A percentile compares a stretch with the other conserved stretches of the same genome.
These are phyloP conservation scores for Chernovozyma sophiae-reginae DNA, from an alignment of 1,139 yeast species.

Conservation along the genomic window DNA sequence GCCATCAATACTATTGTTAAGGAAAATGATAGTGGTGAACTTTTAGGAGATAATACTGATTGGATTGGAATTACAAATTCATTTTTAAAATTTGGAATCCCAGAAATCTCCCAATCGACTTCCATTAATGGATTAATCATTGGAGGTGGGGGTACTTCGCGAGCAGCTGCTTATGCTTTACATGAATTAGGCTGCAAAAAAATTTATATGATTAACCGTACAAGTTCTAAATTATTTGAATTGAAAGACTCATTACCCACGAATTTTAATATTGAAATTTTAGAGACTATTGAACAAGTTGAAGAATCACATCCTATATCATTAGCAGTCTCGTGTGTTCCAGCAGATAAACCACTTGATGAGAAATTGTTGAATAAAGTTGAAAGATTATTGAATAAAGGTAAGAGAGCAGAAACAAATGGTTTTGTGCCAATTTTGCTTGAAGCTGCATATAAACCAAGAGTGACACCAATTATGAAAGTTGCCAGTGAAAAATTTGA, in stretches of 20 bases:
- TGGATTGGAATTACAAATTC: conserved; percentile 86
- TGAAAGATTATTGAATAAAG: conserved; percentile 43
- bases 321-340: conserved; percentile 79
- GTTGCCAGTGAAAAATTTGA: conserved; percentile 54
- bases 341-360: conserved; percentile 80
- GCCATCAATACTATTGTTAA: conserved; percentile 83
- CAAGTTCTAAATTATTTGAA: conserved; percentile 58
- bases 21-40: conserved; percentile 44
- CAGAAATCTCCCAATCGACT: conserved; percentile 29
- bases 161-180: conserved; percentile 91
- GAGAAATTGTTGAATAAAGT: conserved; percentile 42
- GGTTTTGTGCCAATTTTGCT: conserved; percentile 54
- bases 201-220: conserved; percentile 81
- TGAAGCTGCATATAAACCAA: conserved; percentile 93
- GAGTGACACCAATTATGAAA: conserved; percentile 78
- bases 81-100: conserved; percentile 58
- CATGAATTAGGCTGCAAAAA: conserved; percentile 70
- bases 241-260: conserved; percentile 60
- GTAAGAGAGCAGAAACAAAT: conserved; percentile 19
- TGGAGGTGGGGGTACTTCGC: conserved; percentile 97
- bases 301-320: conserved; percentile 44
- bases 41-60: conserved; percentile 89
- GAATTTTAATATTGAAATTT: conserved; percentile 54
- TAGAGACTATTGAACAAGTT: conserved; percentile 48
- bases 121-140: conserved; percentile 67